Evolutionary conservation across 495 filamentous ascomycete species (phyloP), one percentile per base, ranked within the genome.

Genomic region (Cenococcum geophilum): DNA sequence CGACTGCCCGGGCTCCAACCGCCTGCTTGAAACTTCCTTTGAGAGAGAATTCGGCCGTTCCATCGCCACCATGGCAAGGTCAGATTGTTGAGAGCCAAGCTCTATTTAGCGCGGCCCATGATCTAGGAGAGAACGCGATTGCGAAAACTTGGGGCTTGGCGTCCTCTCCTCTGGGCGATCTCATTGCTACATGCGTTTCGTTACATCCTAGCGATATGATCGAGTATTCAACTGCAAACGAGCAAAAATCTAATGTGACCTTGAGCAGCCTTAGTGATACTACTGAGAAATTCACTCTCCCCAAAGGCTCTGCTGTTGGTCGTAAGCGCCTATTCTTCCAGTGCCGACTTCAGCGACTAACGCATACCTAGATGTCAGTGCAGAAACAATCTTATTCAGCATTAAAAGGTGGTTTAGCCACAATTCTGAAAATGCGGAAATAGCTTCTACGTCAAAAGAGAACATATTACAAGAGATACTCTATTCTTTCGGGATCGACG

Each of bases 131-230:
- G 14, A 61, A 79, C 49, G 71, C 72, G 6, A 53, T 74, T 12
- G 69, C 73, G 16, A 75, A 77, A 58, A 69, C 76, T n/a, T 82
- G 81, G 80, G 82, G 82, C 14, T 60, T 82, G 0, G 71, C 62
- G 5, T 14, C 62, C 1, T 70, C 77, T n/a, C 74, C 76, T 12
- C 66, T 74, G 20, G 67, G 70, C 14, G 73, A 75, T 37, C 65
- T 76, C 1, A 62, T 75, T 37, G 78, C 76, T 0, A 71, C 71
- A 1, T 76, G 76, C 18, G 68, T 79, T 54, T 79, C 76, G 1
- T 55, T 75, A 55, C 79, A 83, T 61, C 79, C 81, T 0, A 77
- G 76, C 6, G 76, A 83, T 63, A 77, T 78, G 72, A 60, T 83
- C 34, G 77, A 82, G 55, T 83, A 83, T 63, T 71, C 70, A 1